These are phyloP conservation scores for Vitis hybrid DNA, from an alignment of 177 flowering plant species.

Conservation along the genomic window DNA sequence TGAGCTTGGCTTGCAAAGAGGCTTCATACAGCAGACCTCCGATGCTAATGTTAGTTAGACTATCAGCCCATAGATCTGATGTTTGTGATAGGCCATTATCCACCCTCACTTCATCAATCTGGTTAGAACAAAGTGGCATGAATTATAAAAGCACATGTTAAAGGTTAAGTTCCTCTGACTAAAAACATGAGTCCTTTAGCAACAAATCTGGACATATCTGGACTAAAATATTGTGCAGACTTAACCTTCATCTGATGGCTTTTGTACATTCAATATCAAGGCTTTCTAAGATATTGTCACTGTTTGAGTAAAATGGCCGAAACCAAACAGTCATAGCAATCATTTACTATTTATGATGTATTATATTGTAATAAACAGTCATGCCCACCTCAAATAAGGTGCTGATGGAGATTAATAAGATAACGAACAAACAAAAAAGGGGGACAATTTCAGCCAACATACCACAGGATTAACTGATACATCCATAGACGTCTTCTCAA, in stretches of 20 bases:
- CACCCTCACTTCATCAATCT: conserved; percentile 26
- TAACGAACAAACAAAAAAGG: background rate
- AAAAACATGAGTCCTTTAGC: too few species aligned
- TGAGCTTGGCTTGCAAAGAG: conserved; percentile 49
- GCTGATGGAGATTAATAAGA: background rate
- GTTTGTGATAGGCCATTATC: conserved; percentile 13
- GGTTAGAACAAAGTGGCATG: conserved; percentile 10
- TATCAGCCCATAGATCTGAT: conserved; percentile 34
- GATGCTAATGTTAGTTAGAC: conserved; percentile 47
- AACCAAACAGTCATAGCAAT: too few species aligned
- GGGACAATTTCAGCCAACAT: background rate
- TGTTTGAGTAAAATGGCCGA: too few species aligned
- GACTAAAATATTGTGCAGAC: too few species aligned
- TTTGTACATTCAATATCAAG: too few species aligned
- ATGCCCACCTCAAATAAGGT: too few species aligned
- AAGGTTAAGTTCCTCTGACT: too few species aligned
- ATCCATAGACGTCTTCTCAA: conserved; percentile 15
- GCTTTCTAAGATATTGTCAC: too few species aligned
- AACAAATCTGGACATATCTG: too few species aligned
- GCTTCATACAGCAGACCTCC: conserved; percentile 75
- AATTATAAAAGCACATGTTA: background rate
- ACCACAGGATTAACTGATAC: conserved; percentile 30
- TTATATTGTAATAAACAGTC: too few species aligned
- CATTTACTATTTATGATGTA: too few species aligned
- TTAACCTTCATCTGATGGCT: too few species aligned